Conservation (phyloP, 345 rosid genomes). For the Eucalyptus rudis region DNA sequence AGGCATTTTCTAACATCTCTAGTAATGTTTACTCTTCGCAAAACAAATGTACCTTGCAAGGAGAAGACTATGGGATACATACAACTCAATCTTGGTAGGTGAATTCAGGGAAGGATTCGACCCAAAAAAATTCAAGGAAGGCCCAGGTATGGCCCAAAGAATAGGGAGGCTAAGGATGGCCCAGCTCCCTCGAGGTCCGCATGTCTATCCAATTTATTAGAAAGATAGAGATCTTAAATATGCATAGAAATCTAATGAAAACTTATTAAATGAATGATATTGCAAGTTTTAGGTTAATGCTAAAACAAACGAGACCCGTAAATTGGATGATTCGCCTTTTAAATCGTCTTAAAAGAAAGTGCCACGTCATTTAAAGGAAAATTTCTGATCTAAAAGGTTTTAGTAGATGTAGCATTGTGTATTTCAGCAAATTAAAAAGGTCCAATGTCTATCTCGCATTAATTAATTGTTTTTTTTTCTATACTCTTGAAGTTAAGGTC, state of each 20-base stretch:
- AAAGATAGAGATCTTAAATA: not conserved
- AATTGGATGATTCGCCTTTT: not conserved
- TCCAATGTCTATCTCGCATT: not conserved
- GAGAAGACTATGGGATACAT: not conserved
- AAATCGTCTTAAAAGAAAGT: not conserved
- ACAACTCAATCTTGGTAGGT: not conserved
- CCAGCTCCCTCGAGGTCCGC: not conserved
- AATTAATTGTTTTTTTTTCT: not conserved
- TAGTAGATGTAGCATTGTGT: not conserved
- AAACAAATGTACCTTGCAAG: not conserved
- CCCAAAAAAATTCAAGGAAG: not conserved
- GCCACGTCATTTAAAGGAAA: not conserved
- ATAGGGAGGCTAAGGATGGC: not conserved
- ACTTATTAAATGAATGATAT: not conserved
- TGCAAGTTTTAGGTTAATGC: not conserved
- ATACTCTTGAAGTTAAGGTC: not conserved
- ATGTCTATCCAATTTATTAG: not conserved
- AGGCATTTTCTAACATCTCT: not conserved
- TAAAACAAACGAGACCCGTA: not conserved
- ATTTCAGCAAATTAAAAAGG: not conserved
- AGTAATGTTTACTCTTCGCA: not conserved
- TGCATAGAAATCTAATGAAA: not conserved
- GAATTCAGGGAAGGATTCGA: not conserved
- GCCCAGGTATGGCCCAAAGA: not conserved
- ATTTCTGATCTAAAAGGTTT: not conserved